Conservation (phyloP, 2,329 filamentous ascomycete genomes). For the Lecanicillium sp. region DNA sequence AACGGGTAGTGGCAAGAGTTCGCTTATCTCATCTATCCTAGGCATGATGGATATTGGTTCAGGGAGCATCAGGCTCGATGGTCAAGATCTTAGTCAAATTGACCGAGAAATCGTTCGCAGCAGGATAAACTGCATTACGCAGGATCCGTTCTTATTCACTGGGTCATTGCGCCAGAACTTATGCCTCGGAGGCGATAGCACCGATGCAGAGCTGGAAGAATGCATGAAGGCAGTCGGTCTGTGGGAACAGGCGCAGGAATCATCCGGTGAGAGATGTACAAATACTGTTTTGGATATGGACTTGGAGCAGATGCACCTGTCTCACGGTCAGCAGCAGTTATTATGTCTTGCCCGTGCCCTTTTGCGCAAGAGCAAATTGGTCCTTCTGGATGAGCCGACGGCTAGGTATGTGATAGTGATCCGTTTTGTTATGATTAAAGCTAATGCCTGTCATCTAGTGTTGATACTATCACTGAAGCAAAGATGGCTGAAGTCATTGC, state of each 20-base stretch:
- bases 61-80: conserved; percentile 3
- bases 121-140: conserved; percentile 1
- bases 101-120: neutral
- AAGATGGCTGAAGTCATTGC: conserved; percentile 3
- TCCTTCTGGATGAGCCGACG: conserved; percentile 4
- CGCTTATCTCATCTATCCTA: conserved; percentile 4
- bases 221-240: neutral
- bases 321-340: conserved; percentile 3
- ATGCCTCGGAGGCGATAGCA: neutral
- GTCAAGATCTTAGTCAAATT: neutral
- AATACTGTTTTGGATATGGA: neutral
- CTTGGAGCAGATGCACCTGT: conserved; percentile 2
- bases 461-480: conserved; percentile 2
- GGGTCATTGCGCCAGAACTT: conserved; percentile 2
- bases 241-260: neutral
- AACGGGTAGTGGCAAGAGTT: conserved; percentile 6
- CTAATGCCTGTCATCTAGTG: conserved; percentile 5
- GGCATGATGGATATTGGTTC: conserved; percentile 2
- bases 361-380: conserved; percentile 2
- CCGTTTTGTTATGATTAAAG: conserved; percentile 4
- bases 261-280: neutral
- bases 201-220: neutral
- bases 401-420: conserved; percentile 4
- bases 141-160: conserved; percentile 4
- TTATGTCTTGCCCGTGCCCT: conserved; percentile 2